Conservation (phyloP, 768 basidiomycete species). For the Pholiota microspora region DNA sequence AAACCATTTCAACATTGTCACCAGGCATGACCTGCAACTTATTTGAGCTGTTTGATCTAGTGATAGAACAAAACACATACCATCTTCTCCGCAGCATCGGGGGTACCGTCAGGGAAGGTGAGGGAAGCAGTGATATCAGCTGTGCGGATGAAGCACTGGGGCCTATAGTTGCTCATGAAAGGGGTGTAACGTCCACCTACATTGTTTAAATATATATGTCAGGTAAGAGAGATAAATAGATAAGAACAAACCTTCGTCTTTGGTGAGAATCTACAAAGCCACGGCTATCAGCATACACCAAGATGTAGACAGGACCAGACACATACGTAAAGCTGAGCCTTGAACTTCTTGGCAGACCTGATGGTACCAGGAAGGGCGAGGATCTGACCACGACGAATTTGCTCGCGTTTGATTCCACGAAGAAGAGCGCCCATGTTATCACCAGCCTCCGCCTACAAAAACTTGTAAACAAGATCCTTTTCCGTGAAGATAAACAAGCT, state of each 20-base stretch:
- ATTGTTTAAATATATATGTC: neutral
- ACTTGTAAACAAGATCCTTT: no score
- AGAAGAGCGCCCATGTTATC: conserved; percentile 99
- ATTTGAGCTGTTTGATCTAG: conserved; percentile 1
- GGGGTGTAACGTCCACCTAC: conserved; percentile 80
- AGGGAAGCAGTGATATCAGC: conserved; percentile 87
- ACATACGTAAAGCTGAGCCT: conserved; percentile 85
- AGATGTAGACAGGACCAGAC: neutral
- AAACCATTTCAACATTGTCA: conserved; percentile 94
- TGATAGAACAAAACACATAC: conserved; percentile 29
- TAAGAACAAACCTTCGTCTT: conserved; percentile 64
- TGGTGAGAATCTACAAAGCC: conserved; percentile 64
- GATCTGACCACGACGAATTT: conserved; percentile 91
- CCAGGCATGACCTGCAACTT: conserved; percentile 84
- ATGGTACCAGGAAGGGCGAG: conserved; percentile 87
- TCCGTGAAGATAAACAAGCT: no score
- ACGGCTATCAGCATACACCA: neutral
- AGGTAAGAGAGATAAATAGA: neutral
- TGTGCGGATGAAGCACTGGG: conserved; percentile 94
- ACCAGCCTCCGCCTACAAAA: conserved; percentile 83
- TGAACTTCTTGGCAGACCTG: conserved; percentile 93
- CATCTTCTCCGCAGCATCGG: conserved; percentile 85
- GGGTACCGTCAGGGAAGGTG: conserved; percentile 83
- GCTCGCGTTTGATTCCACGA: conserved; percentile 96
- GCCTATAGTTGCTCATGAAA: conserved; percentile 92